A percentile compares a stretch with the other conserved stretches of the same genome.
Evolutionary conservation across 2,329 filamentous ascomycete species (phyloP).

Genomic region (Furcasterigmium furcatum): DNA sequence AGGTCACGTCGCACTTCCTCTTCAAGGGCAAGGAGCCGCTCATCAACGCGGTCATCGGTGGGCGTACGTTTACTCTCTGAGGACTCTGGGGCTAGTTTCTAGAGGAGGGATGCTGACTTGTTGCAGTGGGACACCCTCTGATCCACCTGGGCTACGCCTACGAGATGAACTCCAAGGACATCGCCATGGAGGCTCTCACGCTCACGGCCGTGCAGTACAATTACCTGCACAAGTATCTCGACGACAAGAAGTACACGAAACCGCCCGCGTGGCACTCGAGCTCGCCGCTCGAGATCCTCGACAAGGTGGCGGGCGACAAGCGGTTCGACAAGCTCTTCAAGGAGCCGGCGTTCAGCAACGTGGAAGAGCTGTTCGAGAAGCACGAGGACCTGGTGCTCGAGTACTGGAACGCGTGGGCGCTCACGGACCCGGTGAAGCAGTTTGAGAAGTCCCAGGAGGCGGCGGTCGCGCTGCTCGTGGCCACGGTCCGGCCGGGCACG

Average conservation of each 20-base stretch:
- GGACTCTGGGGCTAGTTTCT: not conserved
- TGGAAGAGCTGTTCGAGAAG: conserved; percentile 64
- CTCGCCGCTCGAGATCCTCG: conserved; percentile 68
- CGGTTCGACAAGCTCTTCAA: conserved; percentile 67
- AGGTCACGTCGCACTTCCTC: conserved; percentile 72
- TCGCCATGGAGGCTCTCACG: conserved; percentile 84
- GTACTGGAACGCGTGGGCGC: conserved; percentile 87
- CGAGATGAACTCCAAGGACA: conserved; percentile 78
- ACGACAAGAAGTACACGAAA: conserved; percentile 68
- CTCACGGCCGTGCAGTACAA: conserved; percentile 59
- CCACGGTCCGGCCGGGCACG: conserved; percentile 52
- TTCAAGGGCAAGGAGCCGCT: conserved; percentile 73
- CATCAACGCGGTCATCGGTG: conserved; percentile 75
- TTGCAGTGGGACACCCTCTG: conserved; percentile 79
- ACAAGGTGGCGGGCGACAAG: conserved; percentile 65
- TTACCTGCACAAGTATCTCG: conserved; percentile 64
- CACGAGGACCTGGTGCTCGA: conserved; percentile 71
- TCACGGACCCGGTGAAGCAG: conserved; percentile 66
- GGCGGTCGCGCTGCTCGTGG: conserved; percentile 59
- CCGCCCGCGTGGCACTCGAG: conserved; percentile 56
- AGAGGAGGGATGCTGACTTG: conserved; percentile 18
- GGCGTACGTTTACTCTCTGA: conserved; percentile 54
- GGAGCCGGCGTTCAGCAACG: conserved; percentile 56
- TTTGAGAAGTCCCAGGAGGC: conserved; percentile 70
- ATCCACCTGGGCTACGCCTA: conserved; percentile 94